A percentile compares a stretch with the other conserved stretches of the same genome.
phyloP scores from a whole-genome alignment of 2,329 filamentous ascomycete genomes.

The Botrytis tulipae region DNA sequence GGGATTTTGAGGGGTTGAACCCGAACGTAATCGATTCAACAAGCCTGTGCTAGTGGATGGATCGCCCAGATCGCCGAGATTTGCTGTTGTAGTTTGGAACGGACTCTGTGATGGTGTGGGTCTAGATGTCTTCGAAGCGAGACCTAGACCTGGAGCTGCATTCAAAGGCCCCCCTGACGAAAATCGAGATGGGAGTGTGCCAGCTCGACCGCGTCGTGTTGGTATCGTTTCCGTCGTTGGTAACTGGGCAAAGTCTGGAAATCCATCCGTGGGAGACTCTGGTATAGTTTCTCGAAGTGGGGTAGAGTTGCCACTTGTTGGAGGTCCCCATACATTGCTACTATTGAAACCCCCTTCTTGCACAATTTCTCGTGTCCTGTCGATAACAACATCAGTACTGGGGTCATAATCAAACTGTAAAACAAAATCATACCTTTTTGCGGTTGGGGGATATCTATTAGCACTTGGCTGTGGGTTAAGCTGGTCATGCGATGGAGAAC shows the following conservation, averaged over 20 bases:
- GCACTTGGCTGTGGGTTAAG: conserved; percentile 49
- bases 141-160: conserved; percentile 44
- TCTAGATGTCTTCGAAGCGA: conserved; percentile 73
- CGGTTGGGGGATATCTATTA: conserved; percentile 73
- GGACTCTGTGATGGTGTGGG: conserved; percentile 85
- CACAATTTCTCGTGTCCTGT: conserved; percentile 88
- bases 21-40: conserved; percentile 81
- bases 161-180: conserved; percentile 68
- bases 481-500: conserved; percentile 88
- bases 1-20: conserved; percentile 88
- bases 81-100: conserved; percentile 68
- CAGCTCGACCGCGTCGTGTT: conserved; percentile 77
- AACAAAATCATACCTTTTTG: conserved; percentile 72
- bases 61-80: conserved; percentile 47
- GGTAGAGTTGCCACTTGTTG: conserved; percentile 93
- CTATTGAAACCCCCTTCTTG: conserved; percentile 72
- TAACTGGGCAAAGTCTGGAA: conserved; percentile 81
- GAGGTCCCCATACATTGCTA: conserved; percentile 83
- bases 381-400: conserved; percentile 20
- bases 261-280: conserved; percentile 93
- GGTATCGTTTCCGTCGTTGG: conserved; percentile 65
- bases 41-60: conserved; percentile 65
- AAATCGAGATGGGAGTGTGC: conserved; percentile 94
- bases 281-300: conserved; percentile 96
- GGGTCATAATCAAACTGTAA: neutral